Conservation (phyloP, 2,329 filamentous ascomycete genomes). For the Podosphaera xanthii region DNA sequence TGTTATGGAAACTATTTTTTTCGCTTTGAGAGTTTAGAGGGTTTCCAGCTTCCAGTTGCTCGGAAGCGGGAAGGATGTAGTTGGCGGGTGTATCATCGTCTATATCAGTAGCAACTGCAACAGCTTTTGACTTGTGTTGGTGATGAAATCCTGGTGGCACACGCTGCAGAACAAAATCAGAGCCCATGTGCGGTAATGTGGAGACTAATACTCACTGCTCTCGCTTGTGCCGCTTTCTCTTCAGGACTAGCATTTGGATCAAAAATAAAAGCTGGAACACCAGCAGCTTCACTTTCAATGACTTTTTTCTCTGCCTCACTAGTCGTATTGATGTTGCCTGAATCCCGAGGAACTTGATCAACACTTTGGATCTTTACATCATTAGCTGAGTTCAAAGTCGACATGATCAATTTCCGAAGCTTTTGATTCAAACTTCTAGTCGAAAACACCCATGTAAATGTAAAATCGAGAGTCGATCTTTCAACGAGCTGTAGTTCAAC, state of each 20-base stretch:
- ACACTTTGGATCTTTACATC: constrained; percentile 70
- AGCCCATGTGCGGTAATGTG: neutral
- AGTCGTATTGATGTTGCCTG: constrained; percentile 37
- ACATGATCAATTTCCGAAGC: constrained; percentile 9
- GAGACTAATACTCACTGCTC: constrained; percentile 36
- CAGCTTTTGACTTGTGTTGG: constrained; percentile 35
- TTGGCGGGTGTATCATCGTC: constrained; percentile 44
- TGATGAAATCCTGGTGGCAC: constrained; percentile 41
- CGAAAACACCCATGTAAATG: no score
- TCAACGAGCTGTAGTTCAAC: no score
- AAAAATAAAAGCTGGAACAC: constrained; percentile 63
- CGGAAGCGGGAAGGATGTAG: constrained; percentile 57
- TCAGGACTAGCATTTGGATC: constrained; percentile 64
- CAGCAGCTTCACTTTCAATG: constrained; percentile 58
- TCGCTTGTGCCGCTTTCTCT: constrained; percentile 61
- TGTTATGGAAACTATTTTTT: constrained; percentile 24
- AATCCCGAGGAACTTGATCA: constrained; percentile 53
- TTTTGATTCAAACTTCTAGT: constrained; percentile 1
- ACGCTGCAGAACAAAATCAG: constrained; percentile 23
- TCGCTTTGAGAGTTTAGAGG: constrained; percentile 22
- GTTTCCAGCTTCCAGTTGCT: constrained; percentile 44
- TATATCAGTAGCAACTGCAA: constrained; percentile 57
- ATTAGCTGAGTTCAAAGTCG: constrained; percentile 14
- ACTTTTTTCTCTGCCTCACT: constrained; percentile 49
- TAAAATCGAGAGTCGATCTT: no score